A percentile compares a stretch with the other conserved stretches of the same genome.
Conservation (phyloP, 805 yeast species). For the Yamadazyma olivae region DNA sequence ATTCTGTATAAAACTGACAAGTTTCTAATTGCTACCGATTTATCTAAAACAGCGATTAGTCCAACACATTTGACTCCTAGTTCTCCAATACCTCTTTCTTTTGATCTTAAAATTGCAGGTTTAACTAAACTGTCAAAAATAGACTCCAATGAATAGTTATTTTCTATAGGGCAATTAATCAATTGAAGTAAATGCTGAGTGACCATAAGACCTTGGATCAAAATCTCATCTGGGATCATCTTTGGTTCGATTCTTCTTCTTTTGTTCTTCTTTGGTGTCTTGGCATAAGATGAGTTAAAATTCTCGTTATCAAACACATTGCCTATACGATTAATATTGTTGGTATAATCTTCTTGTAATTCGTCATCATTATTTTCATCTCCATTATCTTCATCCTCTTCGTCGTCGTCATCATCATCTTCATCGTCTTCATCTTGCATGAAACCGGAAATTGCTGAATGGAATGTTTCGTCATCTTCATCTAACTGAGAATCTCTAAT, state of each 20-base stretch:
- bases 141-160: constrained; percentile 63
- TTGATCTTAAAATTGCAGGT: constrained; percentile 58
- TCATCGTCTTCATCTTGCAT: constrained; percentile 17
- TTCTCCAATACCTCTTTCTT: constrained; percentile 54
- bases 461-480: constrained; percentile 48
- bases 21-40: constrained; percentile 57
- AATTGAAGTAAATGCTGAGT: constrained; percentile 69
- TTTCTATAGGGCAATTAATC: constrained; percentile 60
- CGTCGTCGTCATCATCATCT: constrained; percentile 18
- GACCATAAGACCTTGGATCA: constrained; percentile 63
- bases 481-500: constrained; percentile 62
- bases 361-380: constrained; percentile 13
- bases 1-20: constrained; percentile 66
- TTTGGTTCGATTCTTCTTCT: constrained; percentile 37
- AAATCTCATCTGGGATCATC: constrained; percentile 43
- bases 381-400: constrained; percentile 12
- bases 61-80: constrained; percentile 77
- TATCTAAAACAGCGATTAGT: constrained; percentile 70
- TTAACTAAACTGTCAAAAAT: constrained; percentile 72
- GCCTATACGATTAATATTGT: constrained; percentile 12
- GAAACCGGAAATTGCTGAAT: constrained; percentile 42
- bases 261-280: constrained; percentile 9
- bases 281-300: constrained; percentile 6
- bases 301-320: constrained; percentile 14
- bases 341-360: constrained; percentile 16